Percentiles rank a stretch among this genome's conserved stretches.
Evolutionary conservation across 2,329 filamentous ascomycete genomes (phyloP).

Genomic region (Colletotrichum viniferum): DNA sequence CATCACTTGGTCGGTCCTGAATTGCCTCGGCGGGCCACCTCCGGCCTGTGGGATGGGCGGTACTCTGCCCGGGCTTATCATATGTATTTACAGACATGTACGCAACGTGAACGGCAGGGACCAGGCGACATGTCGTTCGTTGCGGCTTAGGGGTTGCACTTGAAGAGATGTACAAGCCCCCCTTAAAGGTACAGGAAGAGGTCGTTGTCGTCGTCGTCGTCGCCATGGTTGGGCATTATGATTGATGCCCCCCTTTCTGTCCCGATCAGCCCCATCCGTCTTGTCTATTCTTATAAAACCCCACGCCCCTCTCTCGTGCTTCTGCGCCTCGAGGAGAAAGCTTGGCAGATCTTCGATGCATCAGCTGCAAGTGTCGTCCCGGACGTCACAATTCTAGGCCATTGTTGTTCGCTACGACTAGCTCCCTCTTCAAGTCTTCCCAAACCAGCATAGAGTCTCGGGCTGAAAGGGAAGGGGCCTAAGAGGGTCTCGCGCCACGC

Average conservation of each 20-base stretch:
- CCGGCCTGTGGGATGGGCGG: neutral
- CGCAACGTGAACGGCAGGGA: neutral
- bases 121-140: neutral
- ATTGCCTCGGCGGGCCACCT: neutral
- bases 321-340: neutral
- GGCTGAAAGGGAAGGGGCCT: neutral
- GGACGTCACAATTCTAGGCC: neutral
- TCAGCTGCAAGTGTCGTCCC: neutral
- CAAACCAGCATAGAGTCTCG: neutral
- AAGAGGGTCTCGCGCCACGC: neutral
- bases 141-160: neutral
- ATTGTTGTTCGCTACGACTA: neutral
- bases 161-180: neutral
- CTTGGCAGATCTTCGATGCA: slow-evolving; percentile 14
- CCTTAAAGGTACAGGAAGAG: neutral
- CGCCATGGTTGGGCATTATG: neutral
- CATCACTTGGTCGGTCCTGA: neutral
- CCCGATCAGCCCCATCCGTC: neutral
- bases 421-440: neutral
- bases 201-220: neutral
- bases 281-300: neutral
- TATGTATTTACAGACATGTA: neutral
- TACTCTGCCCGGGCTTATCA: neutral
- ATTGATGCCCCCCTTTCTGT: neutral
- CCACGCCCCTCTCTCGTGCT: neutral